Percentiles rank a stretch among this genome's conserved stretches.
phyloP scores from a whole-genome alignment of 2,329 filamentous ascomycete species.

The Neofusicoccum parvum region DNA sequence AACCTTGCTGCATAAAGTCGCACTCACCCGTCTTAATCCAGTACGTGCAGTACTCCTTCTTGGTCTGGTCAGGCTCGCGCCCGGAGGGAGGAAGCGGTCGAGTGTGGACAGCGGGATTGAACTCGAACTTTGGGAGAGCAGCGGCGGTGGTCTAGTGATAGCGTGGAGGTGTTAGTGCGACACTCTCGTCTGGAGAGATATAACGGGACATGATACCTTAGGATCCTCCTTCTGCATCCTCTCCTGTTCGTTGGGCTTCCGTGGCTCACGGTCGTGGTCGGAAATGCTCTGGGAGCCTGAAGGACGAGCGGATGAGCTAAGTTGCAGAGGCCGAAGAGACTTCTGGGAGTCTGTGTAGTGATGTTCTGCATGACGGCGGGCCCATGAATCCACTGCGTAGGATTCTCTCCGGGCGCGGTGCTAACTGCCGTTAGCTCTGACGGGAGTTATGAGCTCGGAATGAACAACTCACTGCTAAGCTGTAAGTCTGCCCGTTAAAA shows the following conservation, averaged over 20 bases:
- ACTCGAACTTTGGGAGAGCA: not conserved
- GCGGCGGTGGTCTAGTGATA: too few species aligned
- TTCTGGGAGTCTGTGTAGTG: not conserved
- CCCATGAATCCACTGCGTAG: not conserved
- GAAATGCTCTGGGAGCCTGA: too few species aligned
- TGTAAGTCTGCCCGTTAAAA: constrained; percentile 23
- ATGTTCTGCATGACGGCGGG: not conserved
- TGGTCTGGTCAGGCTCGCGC: constrained; percentile 44
- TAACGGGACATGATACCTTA: too few species aligned
- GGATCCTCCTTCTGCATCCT: too few species aligned
- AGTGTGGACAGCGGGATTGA: not conserved
- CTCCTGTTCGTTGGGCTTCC: too few species aligned
- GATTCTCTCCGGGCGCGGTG: too few species aligned
- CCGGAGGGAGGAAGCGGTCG: constrained; percentile 38
- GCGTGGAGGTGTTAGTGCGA: too few species aligned
- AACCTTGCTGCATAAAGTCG: constrained; percentile 82
- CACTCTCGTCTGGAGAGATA: too few species aligned
- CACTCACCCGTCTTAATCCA: constrained; percentile 88
- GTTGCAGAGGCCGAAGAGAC: not conserved
- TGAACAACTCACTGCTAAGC: not conserved
- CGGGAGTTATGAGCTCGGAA: too few species aligned
- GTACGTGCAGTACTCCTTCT: constrained; percentile 83
- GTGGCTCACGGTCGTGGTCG: too few species aligned
- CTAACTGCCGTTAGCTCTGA: too few species aligned
- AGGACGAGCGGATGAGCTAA: not conserved